Conservation (phyloP, 176 grass and related monocot genomes). For the Alopecurus myosuroides region DNA sequence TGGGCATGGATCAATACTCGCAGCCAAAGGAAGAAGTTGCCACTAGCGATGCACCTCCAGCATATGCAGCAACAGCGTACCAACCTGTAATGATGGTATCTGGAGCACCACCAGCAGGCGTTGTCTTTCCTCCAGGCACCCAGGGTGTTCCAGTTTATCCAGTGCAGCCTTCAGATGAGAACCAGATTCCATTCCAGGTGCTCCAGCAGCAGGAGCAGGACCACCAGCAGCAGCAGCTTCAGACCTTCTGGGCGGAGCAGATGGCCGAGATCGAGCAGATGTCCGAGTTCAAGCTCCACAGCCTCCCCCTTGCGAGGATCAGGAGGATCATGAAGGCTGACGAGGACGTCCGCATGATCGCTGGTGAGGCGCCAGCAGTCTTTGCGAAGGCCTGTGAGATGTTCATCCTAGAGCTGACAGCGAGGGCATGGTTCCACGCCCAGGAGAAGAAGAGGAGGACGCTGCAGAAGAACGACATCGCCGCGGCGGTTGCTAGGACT, state of each 20-base stretch:
- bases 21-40: constrained; percentile 18
- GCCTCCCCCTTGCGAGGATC: background rate
- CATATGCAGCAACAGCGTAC: constrained; percentile 29
- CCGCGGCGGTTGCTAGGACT: background rate
- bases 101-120: constrained; percentile 7
- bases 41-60: constrained; percentile 1
- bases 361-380: background rate
- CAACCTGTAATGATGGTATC: constrained; percentile 23
- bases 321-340: background rate
- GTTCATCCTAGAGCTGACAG: background rate
- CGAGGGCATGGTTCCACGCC: background rate
- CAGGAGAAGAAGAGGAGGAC: background rate
- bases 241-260: constrained; percentile 50
- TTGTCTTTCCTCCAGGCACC: constrained; percentile 3
- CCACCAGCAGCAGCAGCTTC: constrained; percentile 43
- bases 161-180: constrained; percentile 40
- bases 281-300: background rate
- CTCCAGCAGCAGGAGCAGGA: constrained; percentile 57
- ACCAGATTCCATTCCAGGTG: constrained; percentile 55
- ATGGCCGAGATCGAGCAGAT: constrained; percentile 25
- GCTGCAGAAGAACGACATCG: background rate
- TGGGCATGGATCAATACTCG: constrained; percentile 50
- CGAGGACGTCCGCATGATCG: background rate
- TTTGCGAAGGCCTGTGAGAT: background rate
- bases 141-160: constrained; percentile 7